Conservation (phyloP, 345 rosid genomes). For the Sonneratia alba region DNA sequence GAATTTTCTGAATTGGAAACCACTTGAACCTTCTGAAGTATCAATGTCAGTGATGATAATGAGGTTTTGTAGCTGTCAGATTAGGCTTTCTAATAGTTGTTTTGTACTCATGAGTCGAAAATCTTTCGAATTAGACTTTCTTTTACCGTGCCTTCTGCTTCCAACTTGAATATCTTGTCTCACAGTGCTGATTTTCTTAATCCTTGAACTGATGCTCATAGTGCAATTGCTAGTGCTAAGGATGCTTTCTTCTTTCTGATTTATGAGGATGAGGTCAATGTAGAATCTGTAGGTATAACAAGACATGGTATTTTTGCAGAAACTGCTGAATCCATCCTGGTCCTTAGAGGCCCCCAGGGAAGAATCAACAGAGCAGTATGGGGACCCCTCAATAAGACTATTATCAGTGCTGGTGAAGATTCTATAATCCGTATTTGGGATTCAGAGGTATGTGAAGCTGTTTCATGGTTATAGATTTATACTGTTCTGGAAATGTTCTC, state of each 20-base stretch:
- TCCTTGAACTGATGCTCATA: not conserved
- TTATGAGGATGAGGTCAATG: not conserved
- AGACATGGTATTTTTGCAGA: constrained; percentile 27
- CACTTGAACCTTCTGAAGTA: too few species aligned
- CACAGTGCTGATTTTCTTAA: not conserved
- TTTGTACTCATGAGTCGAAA: too few species aligned
- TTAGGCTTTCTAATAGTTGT: not conserved
- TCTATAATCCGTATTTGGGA: constrained; percentile 80
- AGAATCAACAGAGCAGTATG: constrained; percentile 90
- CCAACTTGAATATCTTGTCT: not conserved
- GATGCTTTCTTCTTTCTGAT: not conserved
- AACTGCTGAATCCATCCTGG: constrained; percentile 50
- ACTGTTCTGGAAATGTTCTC: not conserved
- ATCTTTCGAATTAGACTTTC: too few species aligned
- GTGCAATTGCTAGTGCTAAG: not conserved
- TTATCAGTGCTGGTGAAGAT: constrained; percentile 90
- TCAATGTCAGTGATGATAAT: too few species aligned
- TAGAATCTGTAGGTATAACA: not conserved
- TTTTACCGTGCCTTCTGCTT: not conserved
- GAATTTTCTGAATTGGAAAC: not conserved
- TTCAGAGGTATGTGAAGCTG: constrained; percentile 47
- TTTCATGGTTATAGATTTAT: not conserved
- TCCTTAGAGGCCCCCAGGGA: constrained; percentile 65
- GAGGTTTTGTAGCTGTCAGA: not conserved
- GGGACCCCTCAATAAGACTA: constrained; percentile 80